phyloP scores from a whole-genome alignment of 345 rosid species.

The Brassica nigra region DNA sequence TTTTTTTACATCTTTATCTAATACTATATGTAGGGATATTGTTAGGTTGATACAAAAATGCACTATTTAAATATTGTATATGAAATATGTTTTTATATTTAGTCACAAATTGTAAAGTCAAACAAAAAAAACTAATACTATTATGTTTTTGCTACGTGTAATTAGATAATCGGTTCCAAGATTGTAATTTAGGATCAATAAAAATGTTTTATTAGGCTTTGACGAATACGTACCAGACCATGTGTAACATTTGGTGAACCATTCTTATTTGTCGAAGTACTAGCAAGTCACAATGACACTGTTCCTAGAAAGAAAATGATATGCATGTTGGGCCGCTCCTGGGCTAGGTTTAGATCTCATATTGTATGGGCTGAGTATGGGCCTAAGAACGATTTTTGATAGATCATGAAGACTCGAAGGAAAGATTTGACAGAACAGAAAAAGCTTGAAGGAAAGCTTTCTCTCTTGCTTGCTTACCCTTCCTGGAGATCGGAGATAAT shows the following conservation, averaged over 20 bases:
- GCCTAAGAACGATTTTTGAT: constrained; percentile 8
- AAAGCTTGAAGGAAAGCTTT: not conserved
- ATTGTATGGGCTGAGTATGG: not conserved
- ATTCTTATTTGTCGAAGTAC: not conserved
- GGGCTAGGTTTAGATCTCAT: not conserved
- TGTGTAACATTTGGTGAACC: not conserved
- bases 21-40: too few relatives aligned
- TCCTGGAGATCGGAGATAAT: constrained; percentile 36
- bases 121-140: too few relatives aligned
- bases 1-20: too few relatives aligned
- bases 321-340: not conserved
- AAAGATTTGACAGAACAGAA: constrained; percentile 25
- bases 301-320: not conserved
- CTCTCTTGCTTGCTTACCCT: not conserved
- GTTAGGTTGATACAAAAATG: too few relatives aligned
- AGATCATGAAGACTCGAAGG: not conserved
- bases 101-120: too few relatives aligned
- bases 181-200: not conserved
- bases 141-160: too few relatives aligned
- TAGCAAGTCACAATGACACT: not conserved
- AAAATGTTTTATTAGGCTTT: not conserved
- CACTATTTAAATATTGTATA: too few relatives aligned
- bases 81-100: too few relatives aligned
- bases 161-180: too few relatives aligned
- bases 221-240: not conserved